Conservation (phyloP, 345 rosid genomes). For the Moringa oleifera region DNA sequence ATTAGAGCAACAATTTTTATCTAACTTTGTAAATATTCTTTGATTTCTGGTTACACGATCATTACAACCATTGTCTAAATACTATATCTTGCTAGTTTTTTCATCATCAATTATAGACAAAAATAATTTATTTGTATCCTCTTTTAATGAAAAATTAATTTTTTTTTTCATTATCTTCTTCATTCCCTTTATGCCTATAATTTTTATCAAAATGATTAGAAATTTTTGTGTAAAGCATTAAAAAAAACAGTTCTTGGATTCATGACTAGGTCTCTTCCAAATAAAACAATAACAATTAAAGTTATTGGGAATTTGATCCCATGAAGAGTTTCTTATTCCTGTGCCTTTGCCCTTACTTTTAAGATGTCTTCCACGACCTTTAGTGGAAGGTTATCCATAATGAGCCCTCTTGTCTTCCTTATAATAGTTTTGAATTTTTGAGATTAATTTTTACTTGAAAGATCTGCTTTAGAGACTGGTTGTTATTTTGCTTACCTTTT, state of each 20-base stretch:
- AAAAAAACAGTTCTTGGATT: constrained; percentile 1
- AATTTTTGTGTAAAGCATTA: neutral
- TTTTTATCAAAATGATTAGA: neutral
- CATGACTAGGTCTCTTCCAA: neutral
- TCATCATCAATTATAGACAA: neutral
- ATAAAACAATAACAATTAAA: neutral
- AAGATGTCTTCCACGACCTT: no score
- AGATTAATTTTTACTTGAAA: no score
- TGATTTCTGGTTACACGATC: neutral
- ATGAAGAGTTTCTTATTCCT: neutral
- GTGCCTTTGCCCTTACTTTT: neutral
- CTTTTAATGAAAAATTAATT: neutral
- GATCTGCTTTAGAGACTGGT: no score
- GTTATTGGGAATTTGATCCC: neutral
- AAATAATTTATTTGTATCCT: neutral
- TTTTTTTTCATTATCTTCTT: neutral
- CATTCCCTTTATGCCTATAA: neutral
- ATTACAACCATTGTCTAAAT: neutral
- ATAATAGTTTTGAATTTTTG: no score
- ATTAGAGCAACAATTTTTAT: neutral
- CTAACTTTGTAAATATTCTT: neutral
- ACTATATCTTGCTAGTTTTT: neutral
- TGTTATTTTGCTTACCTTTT: no score
- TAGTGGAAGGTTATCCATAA: no score
- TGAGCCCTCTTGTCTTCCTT: no score